Conservation (phyloP, 768 basidiomycete genomes). For the Amyloporia xantha region DNA sequence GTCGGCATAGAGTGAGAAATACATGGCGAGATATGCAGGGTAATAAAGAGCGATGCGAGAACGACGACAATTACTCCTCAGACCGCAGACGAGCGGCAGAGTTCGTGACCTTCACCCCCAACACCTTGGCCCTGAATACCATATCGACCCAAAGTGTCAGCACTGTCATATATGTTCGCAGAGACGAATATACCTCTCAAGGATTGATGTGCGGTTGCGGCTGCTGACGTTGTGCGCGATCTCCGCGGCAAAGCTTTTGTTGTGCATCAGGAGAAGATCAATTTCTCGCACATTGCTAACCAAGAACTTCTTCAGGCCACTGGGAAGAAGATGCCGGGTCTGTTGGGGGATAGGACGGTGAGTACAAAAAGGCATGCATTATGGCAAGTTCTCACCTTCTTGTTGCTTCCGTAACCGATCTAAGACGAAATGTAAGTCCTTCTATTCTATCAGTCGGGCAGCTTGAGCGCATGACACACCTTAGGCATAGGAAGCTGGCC, state of each 20-base stretch:
- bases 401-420: constrained; percentile 90
- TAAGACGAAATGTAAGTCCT: constrained; percentile 19
- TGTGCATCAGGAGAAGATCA: constrained; percentile 96
- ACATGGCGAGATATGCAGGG: constrained; percentile 39
- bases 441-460: constrained; percentile 1
- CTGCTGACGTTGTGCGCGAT: constrained; percentile 96
- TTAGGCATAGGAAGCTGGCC: constrained; percentile 96
- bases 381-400: constrained; percentile 39
- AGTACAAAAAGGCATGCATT: background rate
- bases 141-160: background rate
- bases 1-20: constrained; percentile 44
- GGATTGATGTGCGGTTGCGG: constrained; percentile 86
- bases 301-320: constrained; percentile 92
- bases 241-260: constrained; percentile 91
- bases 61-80: constrained; percentile 64
- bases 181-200: constrained; percentile 59
- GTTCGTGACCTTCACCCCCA: constrained; percentile 94
- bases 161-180: background rate
- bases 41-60: constrained; percentile 29
- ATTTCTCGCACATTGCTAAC: constrained; percentile 92
- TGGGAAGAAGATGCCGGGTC: constrained; percentile 95
- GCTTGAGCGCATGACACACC: constrained; percentile 39
- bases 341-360: constrained; percentile 22
- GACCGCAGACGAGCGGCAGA: constrained; percentile 86
- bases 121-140: constrained; percentile 61